A percentile compares a stretch with the other conserved stretches of the same genome.
These are phyloP conservation scores for Meyerozyma elateridarum DNA, from an alignment of 1,139 yeast species.

Conservation along the genomic window DNA sequence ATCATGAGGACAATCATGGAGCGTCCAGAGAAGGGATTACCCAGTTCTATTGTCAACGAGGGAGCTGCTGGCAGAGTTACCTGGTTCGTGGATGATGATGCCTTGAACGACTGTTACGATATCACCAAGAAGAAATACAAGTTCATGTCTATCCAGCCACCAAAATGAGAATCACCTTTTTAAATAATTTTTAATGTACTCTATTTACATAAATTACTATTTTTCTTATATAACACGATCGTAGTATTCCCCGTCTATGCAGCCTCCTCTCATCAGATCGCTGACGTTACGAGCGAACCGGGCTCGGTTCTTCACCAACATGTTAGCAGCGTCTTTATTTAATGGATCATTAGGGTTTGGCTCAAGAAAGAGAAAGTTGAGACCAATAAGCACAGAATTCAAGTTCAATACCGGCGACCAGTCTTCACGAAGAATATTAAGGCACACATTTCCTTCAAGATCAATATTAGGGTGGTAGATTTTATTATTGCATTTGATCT, in stretches of 20 bases:
- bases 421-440: conserved; percentile 87
- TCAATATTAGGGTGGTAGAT: conserved; percentile 96
- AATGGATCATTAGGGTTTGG: conserved; percentile 92
- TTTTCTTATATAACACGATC: conserved; percentile 44
- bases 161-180: conserved; percentile 6
- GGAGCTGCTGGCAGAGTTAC: conserved; percentile 94
- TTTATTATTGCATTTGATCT: conserved; percentile 62
- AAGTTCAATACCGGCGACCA: conserved; percentile 93
- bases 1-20: conserved; percentile 91
- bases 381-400: conserved; percentile 78
- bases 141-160: conserved; percentile 34
- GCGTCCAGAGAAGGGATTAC: conserved; percentile 94
- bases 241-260: conserved; percentile 53
- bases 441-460: conserved; percentile 82
- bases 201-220: too few species aligned
- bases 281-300: conserved; percentile 57
- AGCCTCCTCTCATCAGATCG: conserved; percentile 69
- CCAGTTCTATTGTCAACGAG: conserved; percentile 90
- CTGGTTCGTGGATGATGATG: conserved; percentile 98
- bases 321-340: conserved; percentile 83
- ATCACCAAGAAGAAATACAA: conserved; percentile 75
- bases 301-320: conserved; percentile 53
- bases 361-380: conserved; percentile 79
- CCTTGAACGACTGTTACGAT: conserved; percentile 74
- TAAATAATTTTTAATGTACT: too few species aligned